Conservation (phyloP, 495 filamentous ascomycete genomes). For the Glarea lozoyensis region DNA sequence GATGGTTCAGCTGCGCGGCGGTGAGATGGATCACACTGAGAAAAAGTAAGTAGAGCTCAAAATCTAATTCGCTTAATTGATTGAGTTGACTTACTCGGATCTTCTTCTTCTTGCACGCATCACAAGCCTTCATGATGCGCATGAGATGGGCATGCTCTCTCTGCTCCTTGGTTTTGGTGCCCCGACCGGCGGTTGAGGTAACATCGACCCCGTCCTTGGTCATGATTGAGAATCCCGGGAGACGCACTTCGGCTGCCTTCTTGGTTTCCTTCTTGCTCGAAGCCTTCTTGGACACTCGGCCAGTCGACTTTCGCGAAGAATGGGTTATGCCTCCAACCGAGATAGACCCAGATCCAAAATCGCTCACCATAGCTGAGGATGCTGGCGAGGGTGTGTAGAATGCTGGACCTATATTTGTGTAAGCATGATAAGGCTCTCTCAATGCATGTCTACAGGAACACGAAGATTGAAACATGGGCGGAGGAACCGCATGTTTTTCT, state of each 20-base stretch:
- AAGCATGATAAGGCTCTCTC: too few species aligned
- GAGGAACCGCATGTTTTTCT: too few species aligned
- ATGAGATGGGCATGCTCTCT: conserved; percentile 49
- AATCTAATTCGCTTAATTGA: not conserved
- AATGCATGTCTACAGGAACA: too few species aligned
- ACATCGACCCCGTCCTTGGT: conserved; percentile 47
- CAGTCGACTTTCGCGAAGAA: too few species aligned
- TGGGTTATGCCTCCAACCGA: not conserved
- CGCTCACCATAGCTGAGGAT: conserved; percentile 11
- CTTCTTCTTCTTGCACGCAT: conserved; percentile 45
- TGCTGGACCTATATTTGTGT: too few species aligned
- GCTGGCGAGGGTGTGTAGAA: conserved; percentile 16
- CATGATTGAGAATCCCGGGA: conserved; percentile 51
- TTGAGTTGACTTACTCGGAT: conserved; percentile 18
- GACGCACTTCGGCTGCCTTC: conserved; percentile 19
- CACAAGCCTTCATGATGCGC: conserved; percentile 51
- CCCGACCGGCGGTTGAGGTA: conserved; percentile 45
- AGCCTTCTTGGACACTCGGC: conserved; percentile 16
- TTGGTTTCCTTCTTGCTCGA: conserved; percentile 16
- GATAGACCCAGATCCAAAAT: conserved; percentile 16
- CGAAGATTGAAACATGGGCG: too few species aligned
- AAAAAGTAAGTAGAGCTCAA: conserved; percentile 6
- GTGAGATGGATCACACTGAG: conserved; percentile 22
- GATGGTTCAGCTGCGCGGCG: conserved; percentile 14
- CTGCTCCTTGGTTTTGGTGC: conserved; percentile 53